Evolutionary conservation across 2,329 filamentous ascomycete genomes (phyloP), one percentile per base, ranked within the genome.

Genomic region (Lasiodiplodia theobromae): DNA sequence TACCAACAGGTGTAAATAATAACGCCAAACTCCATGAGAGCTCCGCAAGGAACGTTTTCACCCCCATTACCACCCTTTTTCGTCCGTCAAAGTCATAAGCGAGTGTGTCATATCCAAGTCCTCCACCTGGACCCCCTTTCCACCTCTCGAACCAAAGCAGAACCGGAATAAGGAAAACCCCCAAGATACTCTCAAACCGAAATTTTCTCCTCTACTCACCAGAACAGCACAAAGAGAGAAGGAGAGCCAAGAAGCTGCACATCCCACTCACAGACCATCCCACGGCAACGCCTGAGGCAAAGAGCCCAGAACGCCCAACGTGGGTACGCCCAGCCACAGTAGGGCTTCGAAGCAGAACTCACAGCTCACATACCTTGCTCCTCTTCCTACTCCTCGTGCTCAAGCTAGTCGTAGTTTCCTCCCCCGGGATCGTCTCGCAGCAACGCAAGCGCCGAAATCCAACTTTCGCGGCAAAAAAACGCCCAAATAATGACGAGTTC

Each of bases 381-480:
- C 11, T 8, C 23, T n/a, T 1, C 21, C 23, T 1, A 21, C 54
- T n/a, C 18, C 2, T 6, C 3, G 7, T 23, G n/a, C 14, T 8
- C 8, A 16, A 31, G n/a, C 16, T 4, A 38, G 16, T 18, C 12
- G 21, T 28, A 8, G n/a, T 8, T 12, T 28, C 2, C 28, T 47
- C 47, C 38, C 47, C 60, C n/a, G 60, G 31, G 60, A 52, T 47
- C 47, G 52, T 64, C 44, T 64, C 47, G 60, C 60, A 49, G 44
- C 58, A 52, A 52, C 44, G 44, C 44, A 5, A 23, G 25, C n/a
- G n/a, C 58, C 38, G 40, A 44, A 44, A 44, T n/a, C 44, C 8
- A 23, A 63, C 2, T 7, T 16, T n/a, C 47, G 40, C 16, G n/a
- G 16, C 2, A 28, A n/a, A 18, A 18, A 28, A n/a, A n/a, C 44